Evolutionary conservation across 2,329 filamentous ascomycete genomes (phyloP), one percentile per base, ranked within the genome.

Genomic region (Scleromitrula shiraiana): DNA sequence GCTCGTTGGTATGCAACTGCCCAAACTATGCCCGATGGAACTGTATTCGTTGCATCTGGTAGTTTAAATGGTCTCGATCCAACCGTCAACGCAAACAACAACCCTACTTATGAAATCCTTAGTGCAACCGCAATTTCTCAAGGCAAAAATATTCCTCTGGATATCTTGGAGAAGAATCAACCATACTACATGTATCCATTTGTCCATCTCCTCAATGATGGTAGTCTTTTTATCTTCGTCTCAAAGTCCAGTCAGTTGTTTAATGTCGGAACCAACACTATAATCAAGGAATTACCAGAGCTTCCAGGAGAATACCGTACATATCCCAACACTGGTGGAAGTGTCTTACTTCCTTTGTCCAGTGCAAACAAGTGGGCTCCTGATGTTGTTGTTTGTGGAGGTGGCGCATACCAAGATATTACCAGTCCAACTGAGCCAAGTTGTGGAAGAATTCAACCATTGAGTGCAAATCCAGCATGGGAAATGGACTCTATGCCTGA

Each of bases 171-270:
- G 46, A 71, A 72, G 59, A 78, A 76, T 54, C 75, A 80, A 60
- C 78, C 78, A 12, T 80, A 81, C 64, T 80, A 78, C 63, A 79
- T 79, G 76, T 81, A 80, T 57, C 78, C 78, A 3, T 80, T 80
- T 61, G 64, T 82, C 24, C 77, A 80, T 57, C 66, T 81, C 2
- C 67, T 82, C 30, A 70, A 67, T 27, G 71, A 79, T 59, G 77
- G 77, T 9, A 72, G 65, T 30, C 61, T 81, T 4, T 81, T 79
- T 58, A 66, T 81, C 49, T 78, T 78, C 58, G 68, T 70, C 14
- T 66, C 76, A 27, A 79, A 76, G 59, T 74, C 74, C 17, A 72
- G 74, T 5, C 72, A 80, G 56, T 66, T 75, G 46, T 80, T 79
- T 62, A 71, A 77, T 56, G 70, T 76, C 20, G 62, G 55, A 29